phyloP scores from a whole-genome alignment of 139 green algal genomes.

The Coccomyxa sp. region DNA sequence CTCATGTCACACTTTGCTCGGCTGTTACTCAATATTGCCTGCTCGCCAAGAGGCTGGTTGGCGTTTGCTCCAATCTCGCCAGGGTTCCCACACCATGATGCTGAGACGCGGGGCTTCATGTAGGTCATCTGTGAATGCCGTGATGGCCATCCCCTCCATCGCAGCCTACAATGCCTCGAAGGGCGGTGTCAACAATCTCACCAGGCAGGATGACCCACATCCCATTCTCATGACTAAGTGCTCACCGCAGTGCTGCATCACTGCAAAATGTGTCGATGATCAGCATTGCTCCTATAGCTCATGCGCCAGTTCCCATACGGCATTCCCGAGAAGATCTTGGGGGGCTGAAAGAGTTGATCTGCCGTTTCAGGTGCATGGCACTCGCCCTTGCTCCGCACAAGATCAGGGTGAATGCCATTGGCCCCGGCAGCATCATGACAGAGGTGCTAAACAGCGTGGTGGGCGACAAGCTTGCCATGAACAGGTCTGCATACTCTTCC shows the following conservation, averaged over 20 bases:
- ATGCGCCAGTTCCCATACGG: no score
- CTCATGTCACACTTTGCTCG: no score
- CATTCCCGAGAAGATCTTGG: no score
- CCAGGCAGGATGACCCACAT: slow-evolving; percentile 16
- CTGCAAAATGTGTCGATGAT: no score
- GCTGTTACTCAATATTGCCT: no score
- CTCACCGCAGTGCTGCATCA: no score
- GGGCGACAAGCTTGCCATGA: slow-evolving; percentile 47
- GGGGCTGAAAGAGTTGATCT: background rate
- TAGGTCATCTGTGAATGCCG: slow-evolving; percentile 60
- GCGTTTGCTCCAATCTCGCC: no score
- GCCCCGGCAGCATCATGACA: slow-evolving; percentile 76
- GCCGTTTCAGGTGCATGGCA: slow-evolving; percentile 53
- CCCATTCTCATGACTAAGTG: background rate
- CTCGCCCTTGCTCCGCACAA: slow-evolving; percentile 69
- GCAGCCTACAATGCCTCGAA: slow-evolving; percentile 75
- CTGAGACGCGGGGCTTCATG: no score
- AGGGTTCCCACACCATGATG: no score
- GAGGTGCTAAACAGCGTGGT: slow-evolving; percentile 71
- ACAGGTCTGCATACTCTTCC: slow-evolving; percentile 5
- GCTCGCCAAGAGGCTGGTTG: no score
- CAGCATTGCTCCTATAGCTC: no score
- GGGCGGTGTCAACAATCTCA: slow-evolving; percentile 83
- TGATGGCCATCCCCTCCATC: slow-evolving; percentile 72
- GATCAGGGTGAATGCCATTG: slow-evolving; percentile 84